A percentile compares a stretch with the other conserved stretches of the same genome.
Conservation (phyloP, 148 eudicot species). For the Bassia scoparia region DNA sequence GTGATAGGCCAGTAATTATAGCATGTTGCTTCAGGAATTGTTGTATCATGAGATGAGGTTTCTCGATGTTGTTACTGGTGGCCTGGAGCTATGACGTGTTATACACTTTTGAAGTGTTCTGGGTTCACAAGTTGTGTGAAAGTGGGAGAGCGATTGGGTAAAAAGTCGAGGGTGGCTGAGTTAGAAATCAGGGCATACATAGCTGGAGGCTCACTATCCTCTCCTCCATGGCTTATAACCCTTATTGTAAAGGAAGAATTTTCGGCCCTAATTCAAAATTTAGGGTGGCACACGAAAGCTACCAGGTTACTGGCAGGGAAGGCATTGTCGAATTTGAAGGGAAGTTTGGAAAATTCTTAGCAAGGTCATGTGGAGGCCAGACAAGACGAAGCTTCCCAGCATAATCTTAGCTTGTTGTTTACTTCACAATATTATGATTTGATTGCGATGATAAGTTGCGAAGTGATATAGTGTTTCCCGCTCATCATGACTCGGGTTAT, state of each 20-base stretch:
- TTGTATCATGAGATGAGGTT: conserved; percentile 78
- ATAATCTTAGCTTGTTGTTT: conserved; percentile 88
- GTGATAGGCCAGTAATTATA: conserved; percentile 72
- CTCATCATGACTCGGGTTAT: conserved; percentile 68
- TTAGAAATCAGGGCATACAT: conserved; percentile 62
- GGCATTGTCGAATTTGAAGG: conserved; percentile 77
- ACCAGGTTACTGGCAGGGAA: conserved; percentile 55
- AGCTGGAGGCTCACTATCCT: conserved; percentile 68
- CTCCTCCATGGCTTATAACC: conserved; percentile 95
- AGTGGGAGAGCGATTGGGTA: conserved; percentile 63
- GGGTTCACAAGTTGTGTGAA: conserved; percentile 78
- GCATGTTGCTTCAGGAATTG: conserved; percentile 85
- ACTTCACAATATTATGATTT: conserved; percentile 81
- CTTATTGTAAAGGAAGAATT: conserved; percentile 39
- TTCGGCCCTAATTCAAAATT: conserved; percentile 29
- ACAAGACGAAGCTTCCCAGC: conserved; percentile 86
- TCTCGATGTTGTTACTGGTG: conserved; percentile 92
- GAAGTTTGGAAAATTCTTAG: conserved; percentile 92
- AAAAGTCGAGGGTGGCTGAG: conserved; percentile 32
- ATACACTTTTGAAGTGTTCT: conserved; percentile 56
- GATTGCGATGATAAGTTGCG: conserved; percentile 63
- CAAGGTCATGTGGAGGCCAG: conserved; percentile 99
- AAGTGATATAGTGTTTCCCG: conserved; percentile 52
- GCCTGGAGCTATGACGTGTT: conserved; percentile 90
- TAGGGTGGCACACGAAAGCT: conserved; percentile 49